A percentile compares a stretch with the other conserved stretches of the same genome.
These are phyloP conservation scores for Pseudocercospora fijiensis DNA, from an alignment of 2,329 filamentous ascomycete species.

Conservation along the genomic window DNA sequence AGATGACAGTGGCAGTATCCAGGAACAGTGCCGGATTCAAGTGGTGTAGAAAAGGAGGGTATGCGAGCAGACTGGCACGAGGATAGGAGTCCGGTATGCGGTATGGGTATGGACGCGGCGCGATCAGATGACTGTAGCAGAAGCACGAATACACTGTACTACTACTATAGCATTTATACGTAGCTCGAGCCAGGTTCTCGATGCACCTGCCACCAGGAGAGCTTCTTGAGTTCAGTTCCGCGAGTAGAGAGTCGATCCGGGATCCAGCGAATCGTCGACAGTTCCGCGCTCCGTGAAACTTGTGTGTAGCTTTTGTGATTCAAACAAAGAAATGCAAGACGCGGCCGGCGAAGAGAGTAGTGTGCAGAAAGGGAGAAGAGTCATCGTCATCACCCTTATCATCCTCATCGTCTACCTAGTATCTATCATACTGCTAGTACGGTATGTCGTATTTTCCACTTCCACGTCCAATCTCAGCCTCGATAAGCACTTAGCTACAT, in stretches of 20 bases:
- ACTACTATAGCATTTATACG: too few relatives aligned
- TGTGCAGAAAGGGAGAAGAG: not conserved
- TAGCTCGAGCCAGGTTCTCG: constrained; percentile 6
- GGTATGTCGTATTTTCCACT: too few relatives aligned
- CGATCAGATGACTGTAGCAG: not conserved
- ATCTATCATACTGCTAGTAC: not conserved
- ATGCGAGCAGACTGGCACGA: not conserved
- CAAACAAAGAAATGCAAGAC: not conserved
- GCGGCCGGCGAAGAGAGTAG: not conserved
- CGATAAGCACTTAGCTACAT: not conserved
- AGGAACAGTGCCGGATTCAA: not conserved
- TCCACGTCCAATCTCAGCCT: not conserved
- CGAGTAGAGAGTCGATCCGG: too few relatives aligned
- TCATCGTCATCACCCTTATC: not conserved
- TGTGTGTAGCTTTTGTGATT: not conserved
- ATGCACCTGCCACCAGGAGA: not conserved
- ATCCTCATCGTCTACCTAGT: not conserved
- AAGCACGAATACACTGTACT: not conserved
- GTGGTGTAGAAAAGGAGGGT: not conserved
- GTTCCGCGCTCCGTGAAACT: not conserved
- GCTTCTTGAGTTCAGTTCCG: not conserved
- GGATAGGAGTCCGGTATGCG: not conserved
- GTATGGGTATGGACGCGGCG: constrained; percentile 1
- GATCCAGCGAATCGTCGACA: constrained; percentile 5
- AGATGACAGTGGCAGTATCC: not conserved